Evolutionary conservation across 2,329 filamentous ascomycete species (phyloP).

Genomic region (Leptographium radiaticola): DNA sequence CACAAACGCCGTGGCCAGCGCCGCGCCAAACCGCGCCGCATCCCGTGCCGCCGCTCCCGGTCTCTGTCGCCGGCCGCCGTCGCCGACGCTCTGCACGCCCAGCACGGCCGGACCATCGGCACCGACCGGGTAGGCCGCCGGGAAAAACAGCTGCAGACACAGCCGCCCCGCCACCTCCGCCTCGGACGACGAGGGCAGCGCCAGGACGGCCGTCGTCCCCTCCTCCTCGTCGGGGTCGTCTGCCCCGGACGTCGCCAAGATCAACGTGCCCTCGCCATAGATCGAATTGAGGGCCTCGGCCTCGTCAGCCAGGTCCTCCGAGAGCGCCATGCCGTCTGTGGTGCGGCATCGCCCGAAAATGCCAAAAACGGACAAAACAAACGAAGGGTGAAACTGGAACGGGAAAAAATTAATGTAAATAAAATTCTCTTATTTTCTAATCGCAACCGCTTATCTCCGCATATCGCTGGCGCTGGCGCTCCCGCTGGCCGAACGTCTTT

Average conservation of each 20-base stretch:
- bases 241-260: slow-evolving; percentile 17
- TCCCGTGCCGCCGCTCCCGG: slow-evolving; percentile 61
- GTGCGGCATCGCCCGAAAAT: background rate
- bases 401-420: too few species aligned
- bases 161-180: slow-evolving; percentile 45
- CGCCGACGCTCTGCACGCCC: slow-evolving; percentile 66
- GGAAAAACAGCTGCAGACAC: slow-evolving; percentile 52
- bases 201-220: slow-evolving; percentile 41
- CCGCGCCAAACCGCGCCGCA: slow-evolving; percentile 54
- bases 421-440: background rate
- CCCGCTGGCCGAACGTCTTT: too few species aligned
- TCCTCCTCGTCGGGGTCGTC: slow-evolving; percentile 17
- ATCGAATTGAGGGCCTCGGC: slow-evolving; percentile 76
- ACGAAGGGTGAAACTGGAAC: background rate
- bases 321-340: slow-evolving; percentile 14
- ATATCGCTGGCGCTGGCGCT: background rate
- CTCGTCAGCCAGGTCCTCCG: slow-evolving; percentile 55
- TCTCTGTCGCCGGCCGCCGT: slow-evolving; percentile 32
- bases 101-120: slow-evolving; percentile 54
- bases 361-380: background rate
- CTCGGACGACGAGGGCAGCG: slow-evolving; percentile 38
- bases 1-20: slow-evolving; percentile 54
- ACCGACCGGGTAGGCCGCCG: slow-evolving; percentile 54
- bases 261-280: slow-evolving; percentile 56
- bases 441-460: background rate